Conservation (phyloP, 2,329 filamentous ascomycete genomes). For the Cercospora sojina region DNA sequence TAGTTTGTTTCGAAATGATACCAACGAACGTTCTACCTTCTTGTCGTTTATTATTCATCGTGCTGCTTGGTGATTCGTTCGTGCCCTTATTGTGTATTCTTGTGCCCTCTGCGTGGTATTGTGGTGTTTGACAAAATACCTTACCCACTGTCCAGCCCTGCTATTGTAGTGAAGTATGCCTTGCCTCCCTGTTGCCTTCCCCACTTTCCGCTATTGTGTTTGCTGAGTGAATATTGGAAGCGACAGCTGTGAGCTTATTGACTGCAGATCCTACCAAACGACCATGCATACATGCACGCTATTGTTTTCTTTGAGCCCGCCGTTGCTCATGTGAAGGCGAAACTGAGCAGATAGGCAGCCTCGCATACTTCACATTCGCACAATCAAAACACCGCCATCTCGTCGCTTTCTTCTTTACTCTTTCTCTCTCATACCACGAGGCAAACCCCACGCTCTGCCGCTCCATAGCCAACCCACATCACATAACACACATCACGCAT, state of each 20-base stretch:
- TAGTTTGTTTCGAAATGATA: constrained; percentile 22
- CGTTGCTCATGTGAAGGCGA: background rate
- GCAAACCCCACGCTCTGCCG: background rate
- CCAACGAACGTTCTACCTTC: constrained; percentile 18
- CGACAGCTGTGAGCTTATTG: background rate
- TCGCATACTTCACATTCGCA: background rate
- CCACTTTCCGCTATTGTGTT: background rate
- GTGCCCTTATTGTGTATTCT: background rate
- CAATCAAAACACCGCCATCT: background rate
- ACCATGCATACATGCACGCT: background rate
- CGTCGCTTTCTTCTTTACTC: background rate
- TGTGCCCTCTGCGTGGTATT: background rate
- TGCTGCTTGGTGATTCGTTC: background rate
- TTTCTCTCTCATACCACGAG: background rate
- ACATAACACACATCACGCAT: background rate
- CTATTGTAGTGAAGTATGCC: background rate
- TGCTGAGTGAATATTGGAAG: background rate
- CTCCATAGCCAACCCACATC: background rate
- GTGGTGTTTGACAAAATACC: background rate
- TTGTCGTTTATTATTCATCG: constrained; percentile 3
- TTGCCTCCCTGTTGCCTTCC: background rate
- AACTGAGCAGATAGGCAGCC: background rate
- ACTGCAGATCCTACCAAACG: background rate
- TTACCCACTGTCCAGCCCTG: background rate
- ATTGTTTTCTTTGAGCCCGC: background rate